Evolutionary conservation across 768 basidiomycete species (phyloP).

Genomic region (Collybia sordida): DNA sequence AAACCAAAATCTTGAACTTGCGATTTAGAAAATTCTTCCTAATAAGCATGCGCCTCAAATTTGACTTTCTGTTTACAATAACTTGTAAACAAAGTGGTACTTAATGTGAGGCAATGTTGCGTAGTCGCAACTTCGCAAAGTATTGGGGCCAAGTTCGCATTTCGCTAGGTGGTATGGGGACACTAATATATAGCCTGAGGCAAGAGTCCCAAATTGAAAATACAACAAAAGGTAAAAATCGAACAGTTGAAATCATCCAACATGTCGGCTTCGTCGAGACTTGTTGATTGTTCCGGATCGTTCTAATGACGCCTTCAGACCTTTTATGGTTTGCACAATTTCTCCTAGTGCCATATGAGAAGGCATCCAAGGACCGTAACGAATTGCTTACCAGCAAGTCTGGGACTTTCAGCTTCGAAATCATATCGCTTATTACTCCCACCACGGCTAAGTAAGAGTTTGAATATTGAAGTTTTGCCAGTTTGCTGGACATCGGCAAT

Average conservation of each 20-base stretch:
- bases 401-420: slow-evolving; percentile 91
- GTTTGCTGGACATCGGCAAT: slow-evolving; percentile 84
- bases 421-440: slow-evolving; percentile 89
- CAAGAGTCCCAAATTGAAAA: too few relatives aligned
- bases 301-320: slow-evolving; percentile 63
- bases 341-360: slow-evolving; percentile 45
- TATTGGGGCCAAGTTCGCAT: too few relatives aligned
- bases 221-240: too few relatives aligned
- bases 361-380: slow-evolving; percentile 1
- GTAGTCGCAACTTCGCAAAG: too few relatives aligned
- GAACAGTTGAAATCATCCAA: slow-evolving; percentile 17
- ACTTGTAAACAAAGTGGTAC: too few relatives aligned
- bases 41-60: too few relatives aligned
- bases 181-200: too few relatives aligned
- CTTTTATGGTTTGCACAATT: slow-evolving; percentile 73
- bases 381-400: slow-evolving; percentile 63
- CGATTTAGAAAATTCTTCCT: too few relatives aligned
- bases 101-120: too few relatives aligned
- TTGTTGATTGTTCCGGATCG: slow-evolving; percentile 63
- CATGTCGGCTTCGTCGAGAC: slow-evolving; percentile 63
- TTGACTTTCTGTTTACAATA: too few relatives aligned
- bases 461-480: slow-evolving; percentile 81
- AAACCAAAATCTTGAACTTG: too few relatives aligned
- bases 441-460: slow-evolving; percentile 79
- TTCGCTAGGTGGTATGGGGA: too few relatives aligned